Conservation (phyloP, 371 early-diverging fungal genomes). For the Actinomucor elegans region DNA sequence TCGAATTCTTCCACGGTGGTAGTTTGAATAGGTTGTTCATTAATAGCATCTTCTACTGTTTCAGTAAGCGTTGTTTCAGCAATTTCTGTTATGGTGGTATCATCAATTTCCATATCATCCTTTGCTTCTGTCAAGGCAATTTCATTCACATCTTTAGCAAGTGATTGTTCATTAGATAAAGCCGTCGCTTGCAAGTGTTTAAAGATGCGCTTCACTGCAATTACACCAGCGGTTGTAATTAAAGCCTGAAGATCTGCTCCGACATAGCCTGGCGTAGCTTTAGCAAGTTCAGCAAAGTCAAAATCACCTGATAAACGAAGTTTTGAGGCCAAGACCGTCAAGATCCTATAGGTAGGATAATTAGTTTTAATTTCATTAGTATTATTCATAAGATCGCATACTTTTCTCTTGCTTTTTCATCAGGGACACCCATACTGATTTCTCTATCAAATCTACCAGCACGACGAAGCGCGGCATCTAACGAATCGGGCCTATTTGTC, state of each 20-base stretch:
- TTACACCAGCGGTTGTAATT: conserved; percentile 95
- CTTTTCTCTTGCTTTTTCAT: conserved; percentile 91
- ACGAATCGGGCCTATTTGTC: conserved; percentile 97
- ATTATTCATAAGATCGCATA: conserved; percentile 25
- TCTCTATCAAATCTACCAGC: conserved; percentile 99
- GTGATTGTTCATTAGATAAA: neutral
- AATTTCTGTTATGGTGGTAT: conserved; percentile 5
- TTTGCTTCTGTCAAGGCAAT: conserved; percentile 5
- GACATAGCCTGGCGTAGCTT: conserved; percentile 97
- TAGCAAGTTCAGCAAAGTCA: conserved; percentile 88
- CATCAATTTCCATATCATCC: conserved; percentile 46
- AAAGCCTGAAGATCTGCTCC: conserved; percentile 98
- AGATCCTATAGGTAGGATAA: conserved; percentile 59
- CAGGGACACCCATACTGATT: conserved; percentile 97
- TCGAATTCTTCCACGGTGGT: conserved; percentile 58
- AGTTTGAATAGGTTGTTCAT: conserved; percentile 27
- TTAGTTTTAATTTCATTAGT: neutral
- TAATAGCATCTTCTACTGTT: neutral
- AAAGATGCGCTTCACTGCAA: conserved; percentile 94
- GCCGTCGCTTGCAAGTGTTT: conserved; percentile 55
- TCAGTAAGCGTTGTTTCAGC: neutral
- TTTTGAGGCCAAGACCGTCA: conserved; percentile 87
- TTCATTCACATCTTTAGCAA: neutral
- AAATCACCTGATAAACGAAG: conserved; percentile 86
- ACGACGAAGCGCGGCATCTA: conserved; percentile 96